Conservation (phyloP, 495 filamentous ascomycete genomes). For the Articulospora tetracladia region DNA sequence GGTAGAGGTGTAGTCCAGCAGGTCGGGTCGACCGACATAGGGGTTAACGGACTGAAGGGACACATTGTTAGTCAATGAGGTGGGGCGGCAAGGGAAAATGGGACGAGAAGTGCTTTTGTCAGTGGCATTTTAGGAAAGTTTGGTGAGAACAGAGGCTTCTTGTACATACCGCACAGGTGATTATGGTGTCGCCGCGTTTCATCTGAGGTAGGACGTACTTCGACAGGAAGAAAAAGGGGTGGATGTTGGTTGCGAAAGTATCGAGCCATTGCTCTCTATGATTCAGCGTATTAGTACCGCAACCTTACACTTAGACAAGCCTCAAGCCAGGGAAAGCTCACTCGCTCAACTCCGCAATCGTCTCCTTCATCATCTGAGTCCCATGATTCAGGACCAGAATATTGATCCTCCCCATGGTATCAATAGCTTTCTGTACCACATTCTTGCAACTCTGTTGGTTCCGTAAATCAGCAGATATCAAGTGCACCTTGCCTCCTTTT, state of each 20-base stretch:
- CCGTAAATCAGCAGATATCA: conserved; percentile 58
- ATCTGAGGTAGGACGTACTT: conserved; percentile 78
- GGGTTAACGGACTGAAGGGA: conserved; percentile 79
- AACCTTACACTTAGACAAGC: neutral
- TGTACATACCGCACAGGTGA: conserved; percentile 84
- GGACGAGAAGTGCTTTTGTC: no score
- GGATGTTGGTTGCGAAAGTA: conserved; percentile 74
- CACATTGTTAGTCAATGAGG: no score
- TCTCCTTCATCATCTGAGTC: conserved; percentile 68
- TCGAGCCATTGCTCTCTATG: conserved; percentile 68
- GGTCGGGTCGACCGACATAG: conserved; percentile 76
- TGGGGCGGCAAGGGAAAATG: no score
- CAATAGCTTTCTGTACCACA: conserved; percentile 60
- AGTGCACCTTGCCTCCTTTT: conserved; percentile 57
- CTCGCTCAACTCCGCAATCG: conserved; percentile 72
- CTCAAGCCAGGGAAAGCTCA: conserved; percentile 12
- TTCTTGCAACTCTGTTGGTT: conserved; percentile 63
- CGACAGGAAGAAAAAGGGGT: conserved; percentile 69
- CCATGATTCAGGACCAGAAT: conserved; percentile 82
- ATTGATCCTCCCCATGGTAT: conserved; percentile 64
- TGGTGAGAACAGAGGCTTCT: no score
- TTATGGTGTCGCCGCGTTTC: conserved; percentile 71
- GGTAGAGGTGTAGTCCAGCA: conserved; percentile 81
- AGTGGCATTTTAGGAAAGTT: no score
- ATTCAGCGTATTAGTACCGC: neutral